Evolutionary conservation across 768 basidiomycete species (phyloP).

Genomic region (Naematelia aurantialba): DNA sequence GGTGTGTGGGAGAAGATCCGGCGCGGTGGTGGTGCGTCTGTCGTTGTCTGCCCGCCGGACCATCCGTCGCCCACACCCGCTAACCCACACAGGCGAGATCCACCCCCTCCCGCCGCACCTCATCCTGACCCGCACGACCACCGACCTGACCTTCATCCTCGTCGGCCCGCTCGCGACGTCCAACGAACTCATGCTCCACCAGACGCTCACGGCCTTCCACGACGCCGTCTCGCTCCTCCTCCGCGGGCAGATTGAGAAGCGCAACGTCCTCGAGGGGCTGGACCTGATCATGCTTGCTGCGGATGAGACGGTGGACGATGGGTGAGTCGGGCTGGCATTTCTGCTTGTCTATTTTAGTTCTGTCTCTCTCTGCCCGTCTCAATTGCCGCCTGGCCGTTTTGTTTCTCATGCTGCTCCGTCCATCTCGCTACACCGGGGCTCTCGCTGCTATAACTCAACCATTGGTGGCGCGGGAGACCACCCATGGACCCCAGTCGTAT

Average conservation of each 20-base stretch:
- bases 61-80: not conserved
- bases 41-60: not conserved
- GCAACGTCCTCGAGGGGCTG: constrained; percentile 87
- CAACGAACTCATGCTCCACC: constrained; percentile 92
- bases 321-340: constrained; percentile 58
- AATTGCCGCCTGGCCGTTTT: no score
- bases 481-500: no score
- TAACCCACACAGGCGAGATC: constrained; percentile 79
- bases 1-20: constrained; percentile 93
- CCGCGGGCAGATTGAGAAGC: constrained; percentile 89
- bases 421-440: no score
- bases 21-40: constrained; percentile 73
- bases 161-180: constrained; percentile 72
- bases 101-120: constrained; percentile 83
- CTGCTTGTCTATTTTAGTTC: no score
- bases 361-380: no score
- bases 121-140: constrained; percentile 88
- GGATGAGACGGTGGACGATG: constrained; percentile 97
- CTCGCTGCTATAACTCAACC: no score
- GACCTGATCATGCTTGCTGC: constrained; percentile 87
- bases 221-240: constrained; percentile 83
- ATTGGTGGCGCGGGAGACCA: no score
- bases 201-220: constrained; percentile 74
- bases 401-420: no score
- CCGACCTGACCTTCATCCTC: constrained; percentile 93